These are phyloP conservation scores for Carex arenaria DNA, from an alignment of 202 grass and related monocot genomes.

Conservation along the genomic window DNA sequence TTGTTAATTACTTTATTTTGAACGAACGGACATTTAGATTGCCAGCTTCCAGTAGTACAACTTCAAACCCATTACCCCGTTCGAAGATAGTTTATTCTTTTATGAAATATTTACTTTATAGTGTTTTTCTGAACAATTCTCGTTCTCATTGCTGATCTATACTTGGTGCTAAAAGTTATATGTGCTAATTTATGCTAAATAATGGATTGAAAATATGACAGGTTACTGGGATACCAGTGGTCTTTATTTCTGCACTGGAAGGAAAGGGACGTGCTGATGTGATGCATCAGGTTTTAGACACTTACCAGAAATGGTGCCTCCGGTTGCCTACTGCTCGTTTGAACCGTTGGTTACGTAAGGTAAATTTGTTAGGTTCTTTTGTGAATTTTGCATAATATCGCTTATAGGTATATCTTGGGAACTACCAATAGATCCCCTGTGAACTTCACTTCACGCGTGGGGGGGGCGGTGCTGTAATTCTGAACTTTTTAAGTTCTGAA, in stretches of 20 bases:
- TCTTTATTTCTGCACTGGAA: slow-evolving; percentile 92
- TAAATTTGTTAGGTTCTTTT: slow-evolving; percentile 24
- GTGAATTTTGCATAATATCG: not conserved
- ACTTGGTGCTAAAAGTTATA: not conserved
- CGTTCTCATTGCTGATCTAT: not conserved
- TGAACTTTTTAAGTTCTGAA: no score
- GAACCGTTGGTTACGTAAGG: slow-evolving; percentile 96
- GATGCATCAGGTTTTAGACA: slow-evolving; percentile 80
- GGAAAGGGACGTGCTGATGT: slow-evolving; percentile 63
- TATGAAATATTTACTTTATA: slow-evolving; percentile 9
- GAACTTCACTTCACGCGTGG: no score
- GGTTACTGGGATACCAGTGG: slow-evolving; percentile 87
- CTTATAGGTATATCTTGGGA: not conserved
- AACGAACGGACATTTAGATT: no score
- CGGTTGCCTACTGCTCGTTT: slow-evolving; percentile 81
- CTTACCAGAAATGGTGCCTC: slow-evolving; percentile 84
- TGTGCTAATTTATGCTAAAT: not conserved
- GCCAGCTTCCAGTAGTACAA: not conserved
- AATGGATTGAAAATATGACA: slow-evolving; percentile 26
- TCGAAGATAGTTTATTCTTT: not conserved
- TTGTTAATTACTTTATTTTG: not conserved
- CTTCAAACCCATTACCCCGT: not conserved
- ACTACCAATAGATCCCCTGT: no score
- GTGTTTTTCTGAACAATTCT: not conserved
- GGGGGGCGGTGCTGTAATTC: no score